Evolutionary conservation across 140 eudicot genomes (phyloP).

Genomic region (Stevia rebaudiana): DNA sequence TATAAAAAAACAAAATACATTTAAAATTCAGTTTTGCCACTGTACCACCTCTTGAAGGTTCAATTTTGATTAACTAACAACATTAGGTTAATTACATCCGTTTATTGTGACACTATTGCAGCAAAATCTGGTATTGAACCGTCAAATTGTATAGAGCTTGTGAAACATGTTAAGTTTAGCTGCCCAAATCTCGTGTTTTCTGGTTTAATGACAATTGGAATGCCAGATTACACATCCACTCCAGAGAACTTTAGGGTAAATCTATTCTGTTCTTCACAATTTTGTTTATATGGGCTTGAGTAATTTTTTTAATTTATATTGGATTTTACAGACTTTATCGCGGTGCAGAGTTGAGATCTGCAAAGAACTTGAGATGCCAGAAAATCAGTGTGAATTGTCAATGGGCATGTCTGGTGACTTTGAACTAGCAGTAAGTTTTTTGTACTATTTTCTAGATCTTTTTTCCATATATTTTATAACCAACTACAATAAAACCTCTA

Average conservation of each 20-base stretch:
- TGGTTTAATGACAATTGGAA: constrained; percentile 97
- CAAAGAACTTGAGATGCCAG: constrained; percentile 70
- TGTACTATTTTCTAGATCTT: neutral
- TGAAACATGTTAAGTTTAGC: constrained; percentile 54
- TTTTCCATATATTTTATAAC: neutral
- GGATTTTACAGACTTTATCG: constrained; percentile 47
- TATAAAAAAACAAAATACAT: no score
- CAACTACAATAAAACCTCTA: no score
- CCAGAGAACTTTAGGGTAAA: constrained; percentile 84
- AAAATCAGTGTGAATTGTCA: constrained; percentile 75
- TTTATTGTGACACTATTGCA: constrained; percentile 24
- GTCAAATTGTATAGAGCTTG: constrained; percentile 70
- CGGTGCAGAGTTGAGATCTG: constrained; percentile 68
- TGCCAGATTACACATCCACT: constrained; percentile 90
- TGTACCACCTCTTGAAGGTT: no score
- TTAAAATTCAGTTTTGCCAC: no score
- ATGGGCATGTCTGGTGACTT: constrained; percentile 99
- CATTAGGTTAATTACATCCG: neutral
- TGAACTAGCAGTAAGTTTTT: constrained; percentile 69
- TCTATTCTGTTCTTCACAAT: neutral
- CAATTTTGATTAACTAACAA: neutral
- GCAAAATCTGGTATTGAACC: constrained; percentile 96
- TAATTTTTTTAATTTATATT: constrained; percentile 3
- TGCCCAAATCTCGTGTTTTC: constrained; percentile 82
- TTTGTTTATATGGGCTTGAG: neutral